These are phyloP conservation scores for Porpolomopsis calyptriformis DNA, from an alignment of 768 basidiomycete species.

Conservation along the genomic window DNA sequence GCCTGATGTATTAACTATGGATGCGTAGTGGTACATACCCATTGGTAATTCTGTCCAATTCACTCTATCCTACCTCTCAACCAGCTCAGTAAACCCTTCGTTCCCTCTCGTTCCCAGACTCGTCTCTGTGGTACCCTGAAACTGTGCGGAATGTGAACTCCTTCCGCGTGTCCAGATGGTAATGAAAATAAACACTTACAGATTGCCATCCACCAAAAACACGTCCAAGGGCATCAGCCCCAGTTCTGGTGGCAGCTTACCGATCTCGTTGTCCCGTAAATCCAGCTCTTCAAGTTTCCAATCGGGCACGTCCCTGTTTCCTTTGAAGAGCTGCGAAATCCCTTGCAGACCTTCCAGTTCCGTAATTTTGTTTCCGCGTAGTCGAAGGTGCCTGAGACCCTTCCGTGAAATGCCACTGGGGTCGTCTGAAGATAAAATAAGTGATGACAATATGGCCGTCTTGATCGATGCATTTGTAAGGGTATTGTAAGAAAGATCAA, in stretches of 20 bases:
- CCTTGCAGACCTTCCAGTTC: constrained; percentile 52
- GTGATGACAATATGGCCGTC: constrained; percentile 33
- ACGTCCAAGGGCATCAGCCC: constrained; percentile 72
- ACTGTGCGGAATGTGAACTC: constrained; percentile 24
- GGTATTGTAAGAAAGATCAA: constrained; percentile 69
- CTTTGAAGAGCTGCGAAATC: constrained; percentile 55
- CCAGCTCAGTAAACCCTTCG: constrained; percentile 73
- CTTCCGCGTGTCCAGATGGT: neutral
- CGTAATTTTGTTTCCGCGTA: constrained; percentile 59
- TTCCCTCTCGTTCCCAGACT: constrained; percentile 83
- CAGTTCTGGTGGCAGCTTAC: constrained; percentile 54
- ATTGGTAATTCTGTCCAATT: no score
- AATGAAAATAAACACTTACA: constrained; percentile 35
- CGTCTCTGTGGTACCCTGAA: constrained; percentile 74
- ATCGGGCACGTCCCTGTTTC: constrained; percentile 45
- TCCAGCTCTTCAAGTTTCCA: constrained; percentile 82
- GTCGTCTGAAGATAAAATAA: constrained; percentile 36
- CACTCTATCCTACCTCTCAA: constrained; percentile 61
- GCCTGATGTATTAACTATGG: no score
- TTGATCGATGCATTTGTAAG: constrained; percentile 46
- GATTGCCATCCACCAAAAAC: constrained; percentile 76
- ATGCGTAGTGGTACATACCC: no score
- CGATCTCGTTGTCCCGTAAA: constrained; percentile 71
- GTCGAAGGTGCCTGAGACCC: constrained; percentile 53
- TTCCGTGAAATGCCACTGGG: constrained; percentile 16